Base-by-base conservation (phyloP, 1,284 basidiomycete species). In the Fomitopsis betulina region DNA sequence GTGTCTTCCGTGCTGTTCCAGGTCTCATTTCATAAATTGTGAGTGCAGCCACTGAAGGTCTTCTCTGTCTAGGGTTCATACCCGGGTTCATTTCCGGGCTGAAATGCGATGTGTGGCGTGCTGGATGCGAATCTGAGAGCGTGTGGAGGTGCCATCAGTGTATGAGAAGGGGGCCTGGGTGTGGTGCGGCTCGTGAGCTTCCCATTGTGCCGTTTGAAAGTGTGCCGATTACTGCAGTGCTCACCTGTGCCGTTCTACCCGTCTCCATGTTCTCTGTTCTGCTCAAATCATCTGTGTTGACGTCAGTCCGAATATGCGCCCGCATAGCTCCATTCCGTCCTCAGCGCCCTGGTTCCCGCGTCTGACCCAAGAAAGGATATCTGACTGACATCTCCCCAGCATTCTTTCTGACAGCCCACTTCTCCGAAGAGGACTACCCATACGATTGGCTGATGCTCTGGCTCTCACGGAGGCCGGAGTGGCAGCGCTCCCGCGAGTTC, bases 381-480 rank as follows among this genome's bases (percentile, higher is more conserved):
- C 45, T 65, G 38, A 52, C 56, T 55, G 55, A 58, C 56, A 56
- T 57, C 51, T 52, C 53, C 37, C 2, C 69, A 91, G 89, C 89
- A 0, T 92, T 92, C 79, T 92, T 91, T 82, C 81, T 92, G 56
- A 91, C 89, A 25, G 89, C 89, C 9, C 88, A 91, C 73, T 91
- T 92, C 75, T 87, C 83, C 60, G 89, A 91, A 73, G 89, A 91
- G 70, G 89, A 91, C 68, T 89, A 89, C 63, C 89, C 89, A 2
- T 91, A 91, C 65, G 89, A 91, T 72, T 91, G 88, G 76, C 78
- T 91, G 54, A 91, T 91, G 87, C 79, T 90, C 38, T 91, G 89
- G 89, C 83, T 91, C 54, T 87, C 86, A 47, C 83, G 86, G 54
- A 79, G 86, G 50, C 88, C 89, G 51, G 89, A 91, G 71, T 91